Conservation (phyloP, 2,329 filamentous ascomycete genomes). For the Mariannaea elegans region DNA sequence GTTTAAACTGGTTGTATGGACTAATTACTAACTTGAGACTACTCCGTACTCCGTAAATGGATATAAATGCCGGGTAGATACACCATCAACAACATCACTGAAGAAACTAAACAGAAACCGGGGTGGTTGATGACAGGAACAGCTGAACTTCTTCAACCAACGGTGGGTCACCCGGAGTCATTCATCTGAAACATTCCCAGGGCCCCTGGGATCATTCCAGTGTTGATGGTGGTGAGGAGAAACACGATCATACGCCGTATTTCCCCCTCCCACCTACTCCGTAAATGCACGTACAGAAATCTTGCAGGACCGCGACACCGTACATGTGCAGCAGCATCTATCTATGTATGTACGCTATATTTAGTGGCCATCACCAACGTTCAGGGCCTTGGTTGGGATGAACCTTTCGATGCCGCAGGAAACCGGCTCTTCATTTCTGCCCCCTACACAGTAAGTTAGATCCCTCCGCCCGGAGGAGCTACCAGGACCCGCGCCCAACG, state of each 20-base stretch:
- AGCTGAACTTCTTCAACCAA: not conserved
- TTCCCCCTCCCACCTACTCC: too few species aligned
- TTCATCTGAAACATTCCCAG: conserved; percentile 21
- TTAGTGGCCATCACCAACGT: not conserved
- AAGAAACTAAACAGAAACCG: too few species aligned
- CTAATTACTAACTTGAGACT: too few species aligned
- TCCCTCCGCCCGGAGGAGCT: conserved; percentile 6
- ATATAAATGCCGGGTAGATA: too few species aligned
- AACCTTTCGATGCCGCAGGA: not conserved
- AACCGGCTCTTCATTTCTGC: not conserved
- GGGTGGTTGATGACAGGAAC: not conserved
- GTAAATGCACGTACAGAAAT: not conserved
- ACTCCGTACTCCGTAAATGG: too few species aligned
- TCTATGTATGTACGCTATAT: too few species aligned
- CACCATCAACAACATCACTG: too few species aligned
- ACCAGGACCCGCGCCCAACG: not conserved
- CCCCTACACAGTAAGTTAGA: not conserved
- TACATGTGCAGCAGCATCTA: too few species aligned
- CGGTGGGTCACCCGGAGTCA: conserved; percentile 11
- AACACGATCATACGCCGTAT: too few species aligned
- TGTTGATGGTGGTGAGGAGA: too few species aligned
- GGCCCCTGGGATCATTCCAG: too few species aligned
- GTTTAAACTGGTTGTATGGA: too few species aligned
- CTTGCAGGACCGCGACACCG: not conserved
- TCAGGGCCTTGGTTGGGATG: not conserved